Evolutionary conservation across 495 filamentous ascomycete species (phyloP).

Genomic region (Cercophora sp.): DNA sequence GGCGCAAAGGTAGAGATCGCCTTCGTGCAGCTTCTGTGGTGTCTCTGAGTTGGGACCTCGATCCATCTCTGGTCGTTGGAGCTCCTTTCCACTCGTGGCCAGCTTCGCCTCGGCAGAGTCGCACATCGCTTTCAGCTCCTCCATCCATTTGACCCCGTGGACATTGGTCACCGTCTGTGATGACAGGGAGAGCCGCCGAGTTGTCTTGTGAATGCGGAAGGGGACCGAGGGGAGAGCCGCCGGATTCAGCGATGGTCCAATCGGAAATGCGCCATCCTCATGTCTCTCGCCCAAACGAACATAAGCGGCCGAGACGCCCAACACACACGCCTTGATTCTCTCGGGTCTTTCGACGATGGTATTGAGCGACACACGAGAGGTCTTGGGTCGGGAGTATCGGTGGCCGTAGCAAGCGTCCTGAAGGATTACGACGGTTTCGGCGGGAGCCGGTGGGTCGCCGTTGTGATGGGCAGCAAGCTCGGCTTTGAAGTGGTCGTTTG

Average conservation of each 20-base stretch:
- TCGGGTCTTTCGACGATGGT: constrained; percentile 91
- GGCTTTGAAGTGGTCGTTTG: constrained; percentile 62
- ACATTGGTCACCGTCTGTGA: constrained; percentile 74
- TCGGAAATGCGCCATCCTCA: constrained; percentile 62
- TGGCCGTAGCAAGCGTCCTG: constrained; percentile 95
- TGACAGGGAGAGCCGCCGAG: constrained; percentile 57
- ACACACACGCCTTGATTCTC: constrained; percentile 75
- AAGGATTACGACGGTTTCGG: constrained; percentile 75
- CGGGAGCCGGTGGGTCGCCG: constrained; percentile 37
- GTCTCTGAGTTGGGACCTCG: constrained; percentile 44
- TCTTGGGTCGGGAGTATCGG: constrained; percentile 76
- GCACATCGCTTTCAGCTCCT: constrained; percentile 82
- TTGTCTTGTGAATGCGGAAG: constrained; percentile 76
- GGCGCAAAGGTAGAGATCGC: constrained; percentile 83
- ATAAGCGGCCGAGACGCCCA: constrained; percentile 84
- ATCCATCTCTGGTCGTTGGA: constrained; percentile 56
- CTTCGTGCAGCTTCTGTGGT: constrained; percentile 61
- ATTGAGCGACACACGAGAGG: constrained; percentile 57
- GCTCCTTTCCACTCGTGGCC: constrained; percentile 68
- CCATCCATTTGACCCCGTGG: constrained; percentile 86
- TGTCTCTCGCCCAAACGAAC: constrained; percentile 80
- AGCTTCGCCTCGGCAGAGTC: constrained; percentile 69
- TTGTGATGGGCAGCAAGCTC: constrained; percentile 63
- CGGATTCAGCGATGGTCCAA: constrained; percentile 49
- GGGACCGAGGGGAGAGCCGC: constrained; percentile 57